Evolutionary conservation across 345 rosid species (phyloP).

Genomic region (Boechera stricta): DNA sequence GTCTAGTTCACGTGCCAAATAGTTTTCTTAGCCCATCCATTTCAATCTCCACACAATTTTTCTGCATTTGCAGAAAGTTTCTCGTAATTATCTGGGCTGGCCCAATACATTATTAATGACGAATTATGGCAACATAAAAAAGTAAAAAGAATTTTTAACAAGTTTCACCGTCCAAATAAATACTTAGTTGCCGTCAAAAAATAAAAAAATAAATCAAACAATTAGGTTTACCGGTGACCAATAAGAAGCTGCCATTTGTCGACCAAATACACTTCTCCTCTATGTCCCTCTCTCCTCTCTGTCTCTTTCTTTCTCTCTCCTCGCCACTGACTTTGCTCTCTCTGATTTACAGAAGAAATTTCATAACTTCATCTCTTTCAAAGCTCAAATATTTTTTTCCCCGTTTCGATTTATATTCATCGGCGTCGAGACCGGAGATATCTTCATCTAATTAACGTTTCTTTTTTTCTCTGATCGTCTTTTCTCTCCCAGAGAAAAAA

Average conservation of each 20-base stretch:
- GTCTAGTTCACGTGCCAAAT: conserved; percentile 34
- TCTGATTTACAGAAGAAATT: conserved; percentile 29
- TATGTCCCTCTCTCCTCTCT: conserved; percentile 33
- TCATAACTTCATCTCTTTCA: conserved; percentile 33
- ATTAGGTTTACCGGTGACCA: conserved; percentile 11
- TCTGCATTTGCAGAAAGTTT: background rate
- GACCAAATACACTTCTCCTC: conserved; percentile 35
- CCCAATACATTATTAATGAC: background rate
- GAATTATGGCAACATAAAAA: background rate
- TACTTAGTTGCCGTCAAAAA: background rate
- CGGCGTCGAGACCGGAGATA: conserved; percentile 16
- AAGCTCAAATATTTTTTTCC: conserved; percentile 25
- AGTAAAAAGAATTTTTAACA: background rate
- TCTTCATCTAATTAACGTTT: background rate
- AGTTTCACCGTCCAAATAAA: conserved; percentile 13
- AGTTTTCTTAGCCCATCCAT: conserved; percentile 4
- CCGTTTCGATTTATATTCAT: conserved; percentile 4
- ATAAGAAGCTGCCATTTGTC: conserved; percentile 36
- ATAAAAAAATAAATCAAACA: background rate
- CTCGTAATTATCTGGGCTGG: background rate
- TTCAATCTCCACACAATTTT: background rate
- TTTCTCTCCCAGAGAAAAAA: conserved; percentile 12
- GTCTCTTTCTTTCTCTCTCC: conserved; percentile 27
- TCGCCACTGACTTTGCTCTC: conserved; percentile 46
- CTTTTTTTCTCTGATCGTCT: conserved; percentile 14